phyloP scores from a whole-genome alignment of 176 grass and related monocot species.

The Tillandsia fasciculata region DNA sequence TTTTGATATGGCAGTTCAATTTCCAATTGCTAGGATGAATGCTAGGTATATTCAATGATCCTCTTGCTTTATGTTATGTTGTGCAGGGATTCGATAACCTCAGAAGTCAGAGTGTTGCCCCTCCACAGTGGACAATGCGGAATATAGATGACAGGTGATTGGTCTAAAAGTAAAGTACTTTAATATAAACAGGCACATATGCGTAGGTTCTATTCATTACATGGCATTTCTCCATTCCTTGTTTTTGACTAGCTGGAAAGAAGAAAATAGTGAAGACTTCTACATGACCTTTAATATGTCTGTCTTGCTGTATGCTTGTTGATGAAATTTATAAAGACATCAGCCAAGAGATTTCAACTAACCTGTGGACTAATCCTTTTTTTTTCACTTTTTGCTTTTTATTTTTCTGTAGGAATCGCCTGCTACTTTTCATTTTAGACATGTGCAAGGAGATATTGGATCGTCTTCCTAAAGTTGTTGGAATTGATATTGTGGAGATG shows the following conservation, averaged over 20 bases:
- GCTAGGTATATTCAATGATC: background rate
- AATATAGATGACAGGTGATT: slow-evolving; percentile 94
- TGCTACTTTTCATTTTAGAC: slow-evolving; percentile 93
- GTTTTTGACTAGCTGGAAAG: background rate
- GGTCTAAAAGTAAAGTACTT: background rate
- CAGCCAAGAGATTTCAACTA: background rate
- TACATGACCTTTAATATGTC: background rate
- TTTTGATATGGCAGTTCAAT: background rate
- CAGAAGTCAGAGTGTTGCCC: slow-evolving; percentile 89
- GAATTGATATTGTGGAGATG: slow-evolving; percentile 96
- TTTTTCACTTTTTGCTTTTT: slow-evolving; percentile 14
- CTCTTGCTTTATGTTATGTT: slow-evolving; percentile 14
- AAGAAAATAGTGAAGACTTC: background rate
- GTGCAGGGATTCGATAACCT: slow-evolving; percentile 93
- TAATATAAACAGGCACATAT: background rate
- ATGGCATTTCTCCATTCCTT: background rate
- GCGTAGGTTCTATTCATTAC: background rate
- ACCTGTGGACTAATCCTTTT: background rate
- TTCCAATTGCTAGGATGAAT: background rate
- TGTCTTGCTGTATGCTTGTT: background rate
- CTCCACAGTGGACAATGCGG: slow-evolving; percentile 98
- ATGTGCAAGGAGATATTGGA: slow-evolving; percentile 89
- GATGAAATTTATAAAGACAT: background rate
- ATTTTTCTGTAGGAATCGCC: slow-evolving; percentile 58
- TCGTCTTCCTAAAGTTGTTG: slow-evolving; percentile 82